Evolutionary conservation across 129 eudicot species (phyloP), one percentile per base, ranked within the genome.

Genomic region (Flaveria trinervia): DNA sequence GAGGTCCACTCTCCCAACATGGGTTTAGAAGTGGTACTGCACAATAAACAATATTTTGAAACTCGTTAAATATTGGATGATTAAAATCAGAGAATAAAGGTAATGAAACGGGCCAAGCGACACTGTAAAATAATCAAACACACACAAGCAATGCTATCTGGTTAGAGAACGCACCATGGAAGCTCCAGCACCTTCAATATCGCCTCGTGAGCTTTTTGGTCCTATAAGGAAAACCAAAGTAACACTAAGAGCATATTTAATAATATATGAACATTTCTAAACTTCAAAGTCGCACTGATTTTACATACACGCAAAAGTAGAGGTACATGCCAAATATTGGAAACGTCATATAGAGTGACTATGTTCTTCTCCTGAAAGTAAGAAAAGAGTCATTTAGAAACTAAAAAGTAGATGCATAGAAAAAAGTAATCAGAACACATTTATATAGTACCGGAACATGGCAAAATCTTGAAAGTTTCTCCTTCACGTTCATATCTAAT

Each of bases 391-490:
- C 52, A 13, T 61, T 33, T 72, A 13, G 46, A 59, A 59, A 75
- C 44, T 51, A 44, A 59, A 43, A 5, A 7, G 10, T 74, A 22
- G 9, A 48, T 48, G 33, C 39, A 67, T 26, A 77, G 54, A 28
- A 49, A n/a, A 15, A 26, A 9, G 41, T 22, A 14, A 15, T 50
- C 3, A 18, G 5, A 76, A 65, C 54, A 64, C 11, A 39, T 67
- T 14, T 7, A 54, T 52, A 57, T 68, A 18, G 70, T 46, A 93
- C 98, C 93, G 90, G 98, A 76, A 94, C 97, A 85, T 94, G 98
- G 77, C 98, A 94, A 80, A 94, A 91, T 76, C 94, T 86, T n/a
- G 97, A 91, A 65, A 94, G 98, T 77, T 94, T 94, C 52, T 90
- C 98, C 82, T 83, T 89, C 52, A 94, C 96, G 55, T 89, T 89